phyloP scores from a whole-genome alignment of 2,329 filamentous ascomycete genomes.

The Bipolaris victoriae region DNA sequence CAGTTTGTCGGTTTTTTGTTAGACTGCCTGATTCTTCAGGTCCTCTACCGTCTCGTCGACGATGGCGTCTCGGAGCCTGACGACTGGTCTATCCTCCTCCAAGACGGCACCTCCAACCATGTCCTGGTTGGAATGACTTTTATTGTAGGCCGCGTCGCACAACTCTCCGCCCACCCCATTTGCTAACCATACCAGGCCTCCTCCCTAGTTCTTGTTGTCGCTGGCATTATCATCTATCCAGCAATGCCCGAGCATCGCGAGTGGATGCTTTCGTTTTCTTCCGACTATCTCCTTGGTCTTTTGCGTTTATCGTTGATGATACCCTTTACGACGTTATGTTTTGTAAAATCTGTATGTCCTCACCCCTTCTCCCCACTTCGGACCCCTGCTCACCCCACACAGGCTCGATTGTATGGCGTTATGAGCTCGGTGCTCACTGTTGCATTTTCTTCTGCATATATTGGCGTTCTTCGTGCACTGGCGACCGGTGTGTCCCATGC shows the following conservation, averaged over 20 bases:
- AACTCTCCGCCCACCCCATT: not conserved
- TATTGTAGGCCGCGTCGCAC: conserved; percentile 25
- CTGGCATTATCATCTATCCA: conserved; percentile 37
- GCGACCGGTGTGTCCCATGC: conserved; percentile 42
- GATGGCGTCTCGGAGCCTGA: conserved; percentile 33
- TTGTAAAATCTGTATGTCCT: conserved; percentile 41
- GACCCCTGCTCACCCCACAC: conserved; percentile 23
- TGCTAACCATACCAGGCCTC: conserved; percentile 37
- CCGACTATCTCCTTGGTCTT: conserved; percentile 43
- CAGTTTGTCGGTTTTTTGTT: conserved; percentile 40
- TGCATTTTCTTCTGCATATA: conserved; percentile 45
- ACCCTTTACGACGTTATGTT: conserved; percentile 48
- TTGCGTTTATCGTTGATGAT: conserved; percentile 47
- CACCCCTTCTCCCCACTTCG: not conserved
- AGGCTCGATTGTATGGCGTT: conserved; percentile 44
- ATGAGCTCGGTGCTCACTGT: conserved; percentile 43
- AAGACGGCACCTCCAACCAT: conserved; percentile 38
- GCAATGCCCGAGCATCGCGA: conserved; percentile 44
- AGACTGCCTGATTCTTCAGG: conserved; percentile 35
- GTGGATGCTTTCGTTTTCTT: conserved; percentile 42
- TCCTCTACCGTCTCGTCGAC: conserved; percentile 37
- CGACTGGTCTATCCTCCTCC: conserved; percentile 32
- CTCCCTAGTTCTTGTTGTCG: conserved; percentile 37
- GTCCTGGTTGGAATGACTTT: conserved; percentile 39
- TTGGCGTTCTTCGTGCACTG: conserved; percentile 41